These are phyloP conservation scores for Aspergillus sclerotioniger DNA, from an alignment of 495 filamentous ascomycete species.

Conservation along the genomic window DNA sequence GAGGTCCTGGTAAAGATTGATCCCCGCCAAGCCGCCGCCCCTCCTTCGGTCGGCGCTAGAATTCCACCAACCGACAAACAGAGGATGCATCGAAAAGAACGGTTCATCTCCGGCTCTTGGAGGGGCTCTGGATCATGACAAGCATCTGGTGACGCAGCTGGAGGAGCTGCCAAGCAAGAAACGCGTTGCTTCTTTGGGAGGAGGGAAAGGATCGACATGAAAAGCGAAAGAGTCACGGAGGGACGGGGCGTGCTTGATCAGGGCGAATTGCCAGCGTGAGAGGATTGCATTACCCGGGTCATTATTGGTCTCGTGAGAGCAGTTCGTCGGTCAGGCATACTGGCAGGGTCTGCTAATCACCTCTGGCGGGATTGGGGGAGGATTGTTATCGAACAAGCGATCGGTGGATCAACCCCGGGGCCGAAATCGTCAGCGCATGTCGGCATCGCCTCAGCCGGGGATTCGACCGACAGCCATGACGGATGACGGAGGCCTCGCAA, in stretches of 20 bases:
- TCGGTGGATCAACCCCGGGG: background rate
- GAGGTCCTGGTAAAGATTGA: conserved; percentile 1
- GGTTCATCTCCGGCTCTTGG: background rate
- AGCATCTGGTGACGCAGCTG: background rate
- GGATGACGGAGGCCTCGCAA: background rate
- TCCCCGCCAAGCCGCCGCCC: conserved; percentile 3
- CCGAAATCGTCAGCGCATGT: conserved; percentile 5
- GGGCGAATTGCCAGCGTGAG: too few species aligned
- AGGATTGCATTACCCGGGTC: background rate
- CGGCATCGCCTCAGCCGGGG: conserved; percentile 6
- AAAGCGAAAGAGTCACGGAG: background rate
- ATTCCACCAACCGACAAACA: background rate
- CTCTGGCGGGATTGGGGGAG: background rate
- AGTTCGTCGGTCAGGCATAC: background rate
- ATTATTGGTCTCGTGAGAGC: background rate
- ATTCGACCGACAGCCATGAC: background rate
- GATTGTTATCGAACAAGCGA: background rate
- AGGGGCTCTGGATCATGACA: background rate
- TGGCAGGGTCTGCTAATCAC: background rate
- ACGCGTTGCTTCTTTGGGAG: background rate
- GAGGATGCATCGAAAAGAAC: background rate
- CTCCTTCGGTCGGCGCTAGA: background rate
- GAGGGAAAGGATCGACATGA: background rate
- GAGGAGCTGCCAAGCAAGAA: background rate
- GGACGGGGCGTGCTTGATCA: background rate